Base-by-base conservation (phyloP, 1,284 basidiomycete genomes). In the Fomitopsis betulina region DNA sequence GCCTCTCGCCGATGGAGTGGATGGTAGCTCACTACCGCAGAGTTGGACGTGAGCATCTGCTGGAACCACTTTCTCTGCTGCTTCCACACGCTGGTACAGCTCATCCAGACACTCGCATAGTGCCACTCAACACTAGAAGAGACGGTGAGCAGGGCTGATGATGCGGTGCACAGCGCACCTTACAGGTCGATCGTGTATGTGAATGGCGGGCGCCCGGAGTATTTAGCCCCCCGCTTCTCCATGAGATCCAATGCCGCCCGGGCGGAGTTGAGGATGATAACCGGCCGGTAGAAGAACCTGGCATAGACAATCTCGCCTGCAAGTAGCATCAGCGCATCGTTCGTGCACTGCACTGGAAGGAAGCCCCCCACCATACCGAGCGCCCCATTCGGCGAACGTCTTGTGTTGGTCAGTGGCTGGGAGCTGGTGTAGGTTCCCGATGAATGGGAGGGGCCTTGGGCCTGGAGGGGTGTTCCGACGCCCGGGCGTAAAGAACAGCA, bases 181-280 rank as follows among this genome's bases (percentile, higher is more conserved):
- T 52, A 72, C 70, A 73, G 56, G 12, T 71, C 69, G 21, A 58
- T 60, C 9, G 71, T 58, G 19, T 73, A 62, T 19, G 68, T 55
- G 27, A 70, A 64, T 3, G 58, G 60, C 4, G 73, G 73, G 39
- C 78, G 65, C 60, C 70, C 71, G 5, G 76, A 78, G 59, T 77
- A 77, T 51, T 71, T 72, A 1, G 69, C 61, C 17, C 75, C 72
- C n/a, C 74, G 66, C 63, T 75, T 76, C 39, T 76, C 76, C 60
- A 79, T 60, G n/a, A 79, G 65, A 17, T 79, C 77, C 8, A 65
- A 62, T 4, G 75, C 72, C 0, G 70, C 69, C 55, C 72, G 61
- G 2, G 62, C 56, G 5, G 74, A 72, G 62, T 75, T 75, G 23
- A 79, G 53, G 50, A 79, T 62, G 23, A 78, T 58, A 38, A 75